Conservation (phyloP, 1,284 basidiomycete genomes). For the Melampsora larici-populina region DNA sequence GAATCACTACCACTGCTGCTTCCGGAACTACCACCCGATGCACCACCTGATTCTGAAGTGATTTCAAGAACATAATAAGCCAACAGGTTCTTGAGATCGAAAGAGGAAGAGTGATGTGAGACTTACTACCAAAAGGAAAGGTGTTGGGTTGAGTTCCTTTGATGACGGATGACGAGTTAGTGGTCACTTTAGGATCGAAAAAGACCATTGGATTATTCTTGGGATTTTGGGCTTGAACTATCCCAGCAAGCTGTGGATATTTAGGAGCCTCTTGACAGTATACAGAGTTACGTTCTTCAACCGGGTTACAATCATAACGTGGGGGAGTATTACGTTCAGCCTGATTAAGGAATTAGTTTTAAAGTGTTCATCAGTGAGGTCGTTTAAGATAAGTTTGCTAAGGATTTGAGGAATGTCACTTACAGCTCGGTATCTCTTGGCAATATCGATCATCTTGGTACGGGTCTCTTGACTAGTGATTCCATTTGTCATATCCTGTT, state of each 20-base stretch:
- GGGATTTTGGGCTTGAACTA: conserved; percentile 32
- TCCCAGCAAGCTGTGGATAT: conserved; percentile 14
- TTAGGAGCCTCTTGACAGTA: conserved; percentile 27
- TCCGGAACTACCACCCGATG: too few relatives aligned
- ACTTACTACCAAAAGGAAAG: conserved; percentile 21
- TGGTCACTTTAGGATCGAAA: conserved; percentile 19
- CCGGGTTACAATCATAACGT: background rate
- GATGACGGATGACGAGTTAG: conserved; percentile 23
- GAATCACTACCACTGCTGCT: too few relatives aligned
- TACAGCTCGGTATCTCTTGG: conserved; percentile 17
- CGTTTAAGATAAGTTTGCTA: background rate
- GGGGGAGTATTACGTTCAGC: conserved; percentile 17
- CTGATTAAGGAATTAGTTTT: background rate
- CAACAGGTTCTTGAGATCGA: background rate
- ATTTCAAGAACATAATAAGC: background rate
- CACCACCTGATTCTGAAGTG: background rate
- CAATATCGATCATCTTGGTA: conserved; percentile 19
- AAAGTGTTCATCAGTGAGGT: background rate
- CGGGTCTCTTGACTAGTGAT: background rate
- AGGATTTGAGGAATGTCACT: background rate
- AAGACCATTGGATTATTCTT: conserved; percentile 11
- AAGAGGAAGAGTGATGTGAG: background rate
- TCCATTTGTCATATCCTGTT: conserved; percentile 13
- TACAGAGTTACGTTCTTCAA: conserved; percentile 17
- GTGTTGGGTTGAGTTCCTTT: conserved; percentile 28